Evolutionary conservation across 148 eudicot genomes (phyloP), one percentile per base, ranked within the genome.

Genomic region (Rhododendron molle): DNA sequence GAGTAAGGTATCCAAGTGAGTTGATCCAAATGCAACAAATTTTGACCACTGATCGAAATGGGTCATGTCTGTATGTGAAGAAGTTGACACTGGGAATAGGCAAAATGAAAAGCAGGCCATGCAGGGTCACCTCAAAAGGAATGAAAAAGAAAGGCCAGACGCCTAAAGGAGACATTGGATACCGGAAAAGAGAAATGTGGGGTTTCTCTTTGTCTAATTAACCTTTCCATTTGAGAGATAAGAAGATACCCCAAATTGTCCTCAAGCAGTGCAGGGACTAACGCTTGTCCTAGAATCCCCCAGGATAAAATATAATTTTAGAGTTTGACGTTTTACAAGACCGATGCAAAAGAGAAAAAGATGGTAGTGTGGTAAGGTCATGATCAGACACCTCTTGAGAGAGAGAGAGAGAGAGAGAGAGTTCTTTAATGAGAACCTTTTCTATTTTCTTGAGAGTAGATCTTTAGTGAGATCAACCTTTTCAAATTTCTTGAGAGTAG

Each of bases 231-330:
- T 23, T 23, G 38, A 30, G 76, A 71, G 38, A 71, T 30, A 14
- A 71, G 76, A 71, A 71, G 76, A 71, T 71, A 71, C 91, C 92
- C 89, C 83, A 82, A 88, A 87, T 91, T 94, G 98, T 93, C 99
- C 83, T 93, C 56, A 84, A 87, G 93, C 84, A 87, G 8, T 77
- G 65, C 87, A 90, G 76, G 85, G 85, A 92, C 87, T 90, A 86
- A 91, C 90, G 92, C 92, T 94, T 94, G 99, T 94, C 96, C 44
- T 30, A 88, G 98, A 93, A 93, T 96, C 92, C 32, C 83, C 5
- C 18, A 23, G 21, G 71, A 76, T 74, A 84, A 49, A 79, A 88
- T 56, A 44, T 52, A 3, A 18, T 36, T 36, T 36, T 54, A 44
- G 60, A 58, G 28, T 88, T 89, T 90, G 90, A 90, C 92, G 86